Evolutionary conservation across 331 rosid genomes (phyloP).

Genomic region (Dryas integrifolia): DNA sequence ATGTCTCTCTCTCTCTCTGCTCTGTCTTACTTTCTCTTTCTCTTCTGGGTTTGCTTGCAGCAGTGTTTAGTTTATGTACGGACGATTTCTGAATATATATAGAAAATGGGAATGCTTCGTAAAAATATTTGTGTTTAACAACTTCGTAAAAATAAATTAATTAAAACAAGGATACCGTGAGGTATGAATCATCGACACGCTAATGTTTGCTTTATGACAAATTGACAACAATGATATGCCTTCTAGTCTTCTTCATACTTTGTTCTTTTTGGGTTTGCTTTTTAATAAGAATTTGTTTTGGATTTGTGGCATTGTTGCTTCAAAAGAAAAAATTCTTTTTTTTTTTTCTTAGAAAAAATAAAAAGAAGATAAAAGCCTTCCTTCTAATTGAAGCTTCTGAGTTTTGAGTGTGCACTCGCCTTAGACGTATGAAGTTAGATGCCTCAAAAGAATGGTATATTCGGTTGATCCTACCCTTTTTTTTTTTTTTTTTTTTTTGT

Average conservation of each 20-base stretch:
- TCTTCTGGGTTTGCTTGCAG: neutral
- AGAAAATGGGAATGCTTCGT: neutral
- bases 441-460: neutral
- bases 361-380: neutral
- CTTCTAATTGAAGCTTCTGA: neutral
- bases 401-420: no score
- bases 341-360: no score
- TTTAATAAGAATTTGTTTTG: no score
- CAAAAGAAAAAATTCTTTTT: no score
- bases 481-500: no score
- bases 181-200: conserved; percentile 21
- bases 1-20: neutral
- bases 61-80: neutral
- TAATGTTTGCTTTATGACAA: neutral
- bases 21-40: neutral
- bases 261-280: neutral
- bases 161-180: neutral
- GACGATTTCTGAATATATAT: neutral
- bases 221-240: neutral
- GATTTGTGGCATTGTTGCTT: no score
- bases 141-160: neutral
- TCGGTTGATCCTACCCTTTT: neutral
- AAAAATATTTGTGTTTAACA: neutral
- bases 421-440: neutral
- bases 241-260: neutral